phyloP scores from a whole-genome alignment of 345 rosid genomes.

The Anastatica hierochuntica region DNA sequence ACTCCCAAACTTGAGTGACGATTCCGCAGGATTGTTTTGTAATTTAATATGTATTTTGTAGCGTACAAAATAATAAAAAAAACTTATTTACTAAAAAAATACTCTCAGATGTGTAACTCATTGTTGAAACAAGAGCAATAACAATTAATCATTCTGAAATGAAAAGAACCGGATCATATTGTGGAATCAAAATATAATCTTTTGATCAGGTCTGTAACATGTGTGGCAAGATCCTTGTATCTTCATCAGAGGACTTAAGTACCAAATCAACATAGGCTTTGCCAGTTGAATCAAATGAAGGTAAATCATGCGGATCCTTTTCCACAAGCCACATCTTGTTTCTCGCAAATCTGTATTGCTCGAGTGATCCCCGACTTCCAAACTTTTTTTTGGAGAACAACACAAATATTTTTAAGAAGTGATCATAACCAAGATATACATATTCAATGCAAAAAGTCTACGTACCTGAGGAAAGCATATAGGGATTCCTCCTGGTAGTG shows the following conservation, averaged over 20 bases:
- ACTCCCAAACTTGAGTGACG: too few species aligned
- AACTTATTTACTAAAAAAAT: too few species aligned
- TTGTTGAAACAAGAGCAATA: conserved; percentile 42
- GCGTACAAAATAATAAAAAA: too few species aligned
- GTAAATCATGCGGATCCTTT: conserved; percentile 50
- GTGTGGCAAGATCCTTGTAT: conserved; percentile 78
- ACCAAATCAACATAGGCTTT: conserved; percentile 56
- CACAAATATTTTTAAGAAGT: not conserved
- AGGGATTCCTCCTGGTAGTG: conserved; percentile 86
- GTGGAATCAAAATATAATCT: not conserved
- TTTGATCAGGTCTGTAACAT: conserved; percentile 32
- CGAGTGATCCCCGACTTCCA: conserved; percentile 67
- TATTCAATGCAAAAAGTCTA: too few species aligned
- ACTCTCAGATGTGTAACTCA: conserved; percentile 83
- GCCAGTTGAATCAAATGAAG: conserved; percentile 40
- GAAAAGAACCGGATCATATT: not conserved
- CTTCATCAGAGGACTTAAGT: conserved; percentile 75
- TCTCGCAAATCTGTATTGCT: conserved; percentile 91
- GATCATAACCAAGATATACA: conserved; percentile 1
- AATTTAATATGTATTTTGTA: too few species aligned
- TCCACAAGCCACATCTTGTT: conserved; percentile 76
- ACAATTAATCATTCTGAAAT: not conserved
- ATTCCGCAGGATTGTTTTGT: too few species aligned
- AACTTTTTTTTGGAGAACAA: conserved; percentile 31
- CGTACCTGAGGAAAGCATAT: conserved; percentile 90